phyloP scores from a whole-genome alignment of 2,329 filamentous ascomycete genomes.

The Lasiodiplodia gonubiensis region DNA sequence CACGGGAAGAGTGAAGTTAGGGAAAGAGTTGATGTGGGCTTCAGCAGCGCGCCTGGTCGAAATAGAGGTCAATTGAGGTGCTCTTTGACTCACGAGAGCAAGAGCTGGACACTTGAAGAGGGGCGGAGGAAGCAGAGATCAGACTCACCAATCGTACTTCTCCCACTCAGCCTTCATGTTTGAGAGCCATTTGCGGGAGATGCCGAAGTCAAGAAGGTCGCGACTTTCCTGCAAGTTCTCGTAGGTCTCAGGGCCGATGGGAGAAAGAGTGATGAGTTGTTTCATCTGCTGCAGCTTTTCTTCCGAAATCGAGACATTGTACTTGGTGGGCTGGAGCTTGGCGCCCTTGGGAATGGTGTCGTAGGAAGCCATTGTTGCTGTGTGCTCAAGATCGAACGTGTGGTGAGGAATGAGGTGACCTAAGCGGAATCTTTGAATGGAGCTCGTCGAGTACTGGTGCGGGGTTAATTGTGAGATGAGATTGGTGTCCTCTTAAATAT shows the following conservation, averaged over 20 bases:
- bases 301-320: constrained; percentile 42
- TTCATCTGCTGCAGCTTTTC: constrained; percentile 43
- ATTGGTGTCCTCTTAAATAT: not conserved
- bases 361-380: constrained; percentile 27
- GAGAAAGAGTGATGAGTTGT: constrained; percentile 45
- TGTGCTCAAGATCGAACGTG: not conserved
- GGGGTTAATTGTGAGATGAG: not conserved
- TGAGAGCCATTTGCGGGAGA: constrained; percentile 43
- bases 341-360: constrained; percentile 23
- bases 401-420: not conserved
- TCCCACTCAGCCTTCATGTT: constrained; percentile 47
- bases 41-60: constrained; percentile 35
- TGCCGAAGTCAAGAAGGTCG: constrained; percentile 34
- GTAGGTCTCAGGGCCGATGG: constrained; percentile 40
- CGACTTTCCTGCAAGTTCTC: constrained; percentile 39
- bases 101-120: not conserved
- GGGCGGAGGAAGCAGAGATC: constrained; percentile 19
- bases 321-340: constrained; percentile 30
- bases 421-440: not conserved
- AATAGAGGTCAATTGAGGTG: not conserved
- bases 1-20: constrained; percentile 57
- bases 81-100: not conserved
- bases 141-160: constrained; percentile 45
- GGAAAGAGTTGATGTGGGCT: constrained; percentile 57
- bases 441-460: not conserved